These are phyloP conservation scores for Calonectria hongkongensis DNA, from an alignment of 2,329 filamentous ascomycete species.

Conservation along the genomic window DNA sequence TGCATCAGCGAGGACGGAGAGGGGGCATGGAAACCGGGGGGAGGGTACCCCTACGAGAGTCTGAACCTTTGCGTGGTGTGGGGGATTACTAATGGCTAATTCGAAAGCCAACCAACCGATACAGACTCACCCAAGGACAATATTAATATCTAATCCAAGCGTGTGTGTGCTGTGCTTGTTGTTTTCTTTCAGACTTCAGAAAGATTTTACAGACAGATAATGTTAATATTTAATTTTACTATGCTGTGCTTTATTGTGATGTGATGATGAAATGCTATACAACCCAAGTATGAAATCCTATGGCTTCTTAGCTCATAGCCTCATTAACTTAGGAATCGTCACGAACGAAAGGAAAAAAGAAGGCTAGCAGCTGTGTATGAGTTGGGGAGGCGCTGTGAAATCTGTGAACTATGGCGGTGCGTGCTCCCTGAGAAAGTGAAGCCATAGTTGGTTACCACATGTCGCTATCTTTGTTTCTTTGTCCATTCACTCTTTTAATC, in stretches of 20 bases:
- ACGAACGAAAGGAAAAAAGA: no score
- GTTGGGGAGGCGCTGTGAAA: no score
- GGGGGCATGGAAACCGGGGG: conserved; percentile 27
- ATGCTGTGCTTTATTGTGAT: not conserved
- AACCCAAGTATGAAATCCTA: no score
- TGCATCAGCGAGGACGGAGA: not conserved
- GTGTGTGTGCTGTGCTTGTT: not conserved
- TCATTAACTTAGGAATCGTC: no score
- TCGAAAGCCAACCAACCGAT: conserved; percentile 45
- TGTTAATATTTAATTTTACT: conserved; percentile 33
- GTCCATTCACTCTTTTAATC: no score
- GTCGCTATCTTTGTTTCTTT: no score
- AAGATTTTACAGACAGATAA: conserved; percentile 16
- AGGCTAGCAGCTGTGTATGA: no score
- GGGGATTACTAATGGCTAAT: conserved; percentile 52
- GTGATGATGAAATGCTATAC: not conserved
- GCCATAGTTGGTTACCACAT: no score
- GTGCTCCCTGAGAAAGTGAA: no score
- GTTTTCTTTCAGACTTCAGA: not conserved
- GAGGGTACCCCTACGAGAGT: conserved; percentile 52
- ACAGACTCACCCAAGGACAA: conserved; percentile 43
- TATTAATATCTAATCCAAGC: conserved; percentile 3
- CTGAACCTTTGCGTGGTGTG: conserved; percentile 55
- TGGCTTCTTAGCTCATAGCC: no score
- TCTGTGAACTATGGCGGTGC: no score